Evolutionary conservation across 2,329 filamentous ascomycete genomes (phyloP), one percentile per base, ranked within the genome.

Genomic region (Aspergillus tubingensis): DNA sequence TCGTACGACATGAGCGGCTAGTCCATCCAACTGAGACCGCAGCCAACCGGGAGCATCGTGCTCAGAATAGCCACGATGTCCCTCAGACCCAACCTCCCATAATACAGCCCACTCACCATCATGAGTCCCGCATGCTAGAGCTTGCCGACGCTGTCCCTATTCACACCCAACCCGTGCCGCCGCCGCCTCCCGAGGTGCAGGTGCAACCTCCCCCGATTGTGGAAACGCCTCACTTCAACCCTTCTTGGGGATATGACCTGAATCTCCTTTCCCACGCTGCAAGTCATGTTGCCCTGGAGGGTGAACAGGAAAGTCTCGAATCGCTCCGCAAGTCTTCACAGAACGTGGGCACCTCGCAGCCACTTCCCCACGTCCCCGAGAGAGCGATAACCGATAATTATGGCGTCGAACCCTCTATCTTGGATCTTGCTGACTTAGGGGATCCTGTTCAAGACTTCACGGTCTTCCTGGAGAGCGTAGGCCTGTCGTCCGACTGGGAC

Each of bases 371-470:
- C 13, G 64, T 66, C 6, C 70, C 72, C 10, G 77, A 78, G 58
- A 72, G 74, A 63, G 70, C 72, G 8, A 77, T 79, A 59, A 74
- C 74, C 36, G 77, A 78, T 53, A 77, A 72, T 57, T 79, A 79
- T 70, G 75, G 76, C 41, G 72, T 79, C 54, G 77, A 79, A 57
- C 77, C 77, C 7, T 79, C 77, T 3, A 75, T 81, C 51, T 71
- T 81, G 39, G 79, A 81, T 59, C 71, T 80, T 13, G 76, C 78
- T 13, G 79, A 81, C 62, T 67, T 81, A 25, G 79, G 78, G 2
- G 79, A 81, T 60, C 79, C 79, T 1, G 80, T 81, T 49, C 79
- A 81, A 63, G 79, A 81, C 64, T 81, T 81, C 58, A 80, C 78
- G 0, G 76, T 79, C 47, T 81, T 81, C 57, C 65, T 81, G 38